Conservation (phyloP, 441 rosid genomes). For the Euphorbia schlechtendalii region DNA sequence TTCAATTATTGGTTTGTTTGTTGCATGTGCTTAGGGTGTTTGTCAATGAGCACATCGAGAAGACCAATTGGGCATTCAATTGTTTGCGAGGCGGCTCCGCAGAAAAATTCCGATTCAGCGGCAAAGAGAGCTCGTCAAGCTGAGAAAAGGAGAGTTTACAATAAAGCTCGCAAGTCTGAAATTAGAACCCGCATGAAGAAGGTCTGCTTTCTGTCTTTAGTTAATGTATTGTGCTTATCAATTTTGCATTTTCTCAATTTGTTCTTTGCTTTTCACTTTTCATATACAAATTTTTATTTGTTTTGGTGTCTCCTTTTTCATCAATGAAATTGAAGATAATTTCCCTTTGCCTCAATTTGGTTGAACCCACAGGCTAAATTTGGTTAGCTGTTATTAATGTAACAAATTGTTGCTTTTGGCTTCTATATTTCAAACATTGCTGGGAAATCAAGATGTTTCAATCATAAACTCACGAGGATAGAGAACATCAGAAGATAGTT, state of each 20-base stretch:
- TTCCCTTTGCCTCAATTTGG: not conserved
- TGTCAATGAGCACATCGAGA: slow-evolving; percentile 32
- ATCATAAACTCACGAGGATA: too few relatives aligned
- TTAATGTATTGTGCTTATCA: not conserved
- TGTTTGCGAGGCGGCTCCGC: slow-evolving; percentile 72
- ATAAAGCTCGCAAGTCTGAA: slow-evolving; percentile 88
- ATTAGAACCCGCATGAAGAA: slow-evolving; percentile 82
- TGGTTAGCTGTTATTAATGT: not conserved
- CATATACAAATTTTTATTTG: not conserved
- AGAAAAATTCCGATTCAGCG: slow-evolving; percentile 77
- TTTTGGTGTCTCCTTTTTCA: not conserved
- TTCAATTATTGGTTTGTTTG: not conserved
- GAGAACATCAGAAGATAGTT: not conserved
- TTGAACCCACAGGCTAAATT: not conserved
- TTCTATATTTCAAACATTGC: not conserved
- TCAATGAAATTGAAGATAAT: not conserved
- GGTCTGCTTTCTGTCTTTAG: slow-evolving; percentile 30
- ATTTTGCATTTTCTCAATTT: not conserved
- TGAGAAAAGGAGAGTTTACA: slow-evolving; percentile 69
- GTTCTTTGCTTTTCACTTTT: not conserved
- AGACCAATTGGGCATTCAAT: slow-evolving; percentile 40
- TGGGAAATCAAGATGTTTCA: not conserved
- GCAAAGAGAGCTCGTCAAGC: slow-evolving; percentile 78
- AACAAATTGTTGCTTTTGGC: not conserved
- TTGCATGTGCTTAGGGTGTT: slow-evolving; percentile 31